Conservation (phyloP, 176 grass and related monocot species). For the Paspalum notatum region DNA sequence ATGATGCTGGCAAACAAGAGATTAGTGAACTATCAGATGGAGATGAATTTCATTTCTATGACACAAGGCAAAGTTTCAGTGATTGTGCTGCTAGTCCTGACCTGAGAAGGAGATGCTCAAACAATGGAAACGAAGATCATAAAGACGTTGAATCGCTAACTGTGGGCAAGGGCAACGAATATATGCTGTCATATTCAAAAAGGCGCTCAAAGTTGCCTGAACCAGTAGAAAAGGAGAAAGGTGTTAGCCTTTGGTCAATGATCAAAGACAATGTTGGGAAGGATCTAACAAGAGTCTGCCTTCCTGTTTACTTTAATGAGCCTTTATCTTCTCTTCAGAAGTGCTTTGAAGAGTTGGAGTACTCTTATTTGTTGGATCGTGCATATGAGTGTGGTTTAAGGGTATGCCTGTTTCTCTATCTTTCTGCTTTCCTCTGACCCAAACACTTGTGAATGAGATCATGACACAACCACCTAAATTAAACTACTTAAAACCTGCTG, state of each 20-base stretch:
- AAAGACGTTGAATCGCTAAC: slow-evolving; percentile 34
- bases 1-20: slow-evolving; percentile 87
- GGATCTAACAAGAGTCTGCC: slow-evolving; percentile 89
- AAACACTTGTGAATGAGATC: neutral
- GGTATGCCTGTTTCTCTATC: slow-evolving; percentile 37
- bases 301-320: slow-evolving; percentile 95
- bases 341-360: slow-evolving; percentile 94
- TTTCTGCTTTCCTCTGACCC: slow-evolving; percentile 16
- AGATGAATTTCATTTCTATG: slow-evolving; percentile 80
- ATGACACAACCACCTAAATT: neutral
- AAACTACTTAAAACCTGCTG: slow-evolving; percentile 5
- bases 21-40: slow-evolving; percentile 65
- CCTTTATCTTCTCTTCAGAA: slow-evolving; percentile 86
- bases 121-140: slow-evolving; percentile 33
- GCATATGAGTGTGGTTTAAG: slow-evolving; percentile 63
- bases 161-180: slow-evolving; percentile 29
- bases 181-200: slow-evolving; percentile 43
- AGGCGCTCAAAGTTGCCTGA: slow-evolving; percentile 68
- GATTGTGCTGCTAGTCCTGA: slow-evolving; percentile 45
- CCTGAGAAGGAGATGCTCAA: slow-evolving; percentile 45
- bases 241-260: slow-evolving; percentile 89
- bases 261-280: slow-evolving; percentile 95
- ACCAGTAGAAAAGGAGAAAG: slow-evolving; percentile 84
- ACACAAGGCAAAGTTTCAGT: slow-evolving; percentile 82
- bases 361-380: slow-evolving; percentile 80